Percentiles rank a stretch among this genome's conserved stretches.
These are phyloP conservation scores for Penicillium egyptiacum DNA, from an alignment of 495 filamentous ascomycete species.

Conservation along the genomic window DNA sequence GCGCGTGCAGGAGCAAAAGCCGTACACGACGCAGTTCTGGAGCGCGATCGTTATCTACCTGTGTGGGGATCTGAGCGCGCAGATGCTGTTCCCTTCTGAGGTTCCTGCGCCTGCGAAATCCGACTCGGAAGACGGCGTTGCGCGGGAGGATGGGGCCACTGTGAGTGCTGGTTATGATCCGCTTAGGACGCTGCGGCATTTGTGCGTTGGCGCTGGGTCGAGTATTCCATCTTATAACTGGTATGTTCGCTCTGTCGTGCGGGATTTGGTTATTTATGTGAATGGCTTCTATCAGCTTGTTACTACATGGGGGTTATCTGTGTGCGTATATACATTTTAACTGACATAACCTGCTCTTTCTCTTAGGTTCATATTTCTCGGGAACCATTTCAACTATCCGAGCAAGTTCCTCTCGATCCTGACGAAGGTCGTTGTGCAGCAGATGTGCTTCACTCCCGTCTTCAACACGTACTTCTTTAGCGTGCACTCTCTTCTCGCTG, in stretches of 20 bases:
- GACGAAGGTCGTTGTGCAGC: constrained; percentile 79
- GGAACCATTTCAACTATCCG: constrained; percentile 75
- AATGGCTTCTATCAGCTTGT: background rate
- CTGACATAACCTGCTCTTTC: background rate
- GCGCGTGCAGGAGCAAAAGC: constrained; percentile 64
- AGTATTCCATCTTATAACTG: constrained; percentile 81
- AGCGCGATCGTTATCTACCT: constrained; percentile 77
- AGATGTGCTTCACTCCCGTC: constrained; percentile 76
- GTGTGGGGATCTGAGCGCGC: constrained; percentile 77
- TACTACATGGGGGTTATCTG: background rate
- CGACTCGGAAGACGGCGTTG: background rate
- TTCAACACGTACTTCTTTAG: constrained; percentile 95
- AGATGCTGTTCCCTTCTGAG: constrained; percentile 53
- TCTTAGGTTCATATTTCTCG: constrained; percentile 76
- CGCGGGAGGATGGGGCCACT: constrained; percentile 10
- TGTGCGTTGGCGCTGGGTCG: constrained; percentile 68
- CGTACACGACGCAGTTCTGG: constrained; percentile 74
- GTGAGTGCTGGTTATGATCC: constrained; percentile 65
- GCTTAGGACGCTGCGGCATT: constrained; percentile 63
- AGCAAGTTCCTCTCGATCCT: constrained; percentile 67
- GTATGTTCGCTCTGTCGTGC: constrained; percentile 41
- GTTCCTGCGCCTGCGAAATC: constrained; percentile 15
- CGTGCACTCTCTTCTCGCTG: constrained; percentile 66
- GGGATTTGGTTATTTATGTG: background rate
- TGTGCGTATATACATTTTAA: background rate